phyloP scores from a whole-genome alignment of 495 filamentous ascomycete genomes.

The Cercophora scortea region DNA sequence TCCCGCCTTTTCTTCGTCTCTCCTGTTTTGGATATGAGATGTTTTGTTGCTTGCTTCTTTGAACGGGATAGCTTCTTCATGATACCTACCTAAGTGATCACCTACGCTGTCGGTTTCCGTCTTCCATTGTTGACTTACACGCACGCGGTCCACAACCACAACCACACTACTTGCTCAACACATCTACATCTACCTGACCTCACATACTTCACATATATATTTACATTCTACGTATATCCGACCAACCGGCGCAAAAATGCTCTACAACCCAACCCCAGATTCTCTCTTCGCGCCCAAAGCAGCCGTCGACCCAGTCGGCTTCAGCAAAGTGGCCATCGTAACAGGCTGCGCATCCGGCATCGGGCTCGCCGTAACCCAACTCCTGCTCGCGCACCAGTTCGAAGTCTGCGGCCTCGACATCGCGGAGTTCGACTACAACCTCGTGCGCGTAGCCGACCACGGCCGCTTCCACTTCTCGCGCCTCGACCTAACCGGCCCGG shows the following conservation, averaged over 20 bases:
- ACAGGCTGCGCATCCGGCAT: conserved; percentile 37
- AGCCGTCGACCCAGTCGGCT: conserved; percentile 19
- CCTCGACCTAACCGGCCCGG: conserved; percentile 18
- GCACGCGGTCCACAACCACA: no score
- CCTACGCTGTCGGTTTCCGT: no score
- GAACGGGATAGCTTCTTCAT: no score
- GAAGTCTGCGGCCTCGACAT: conserved; percentile 33
- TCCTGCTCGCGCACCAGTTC: conserved; percentile 30
- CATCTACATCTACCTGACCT: no score
- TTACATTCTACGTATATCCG: no score
- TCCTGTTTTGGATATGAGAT: no score
- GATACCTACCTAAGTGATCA: no score
- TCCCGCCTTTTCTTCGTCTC: no score
- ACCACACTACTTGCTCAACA: no score
- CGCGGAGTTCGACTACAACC: conserved; percentile 18
- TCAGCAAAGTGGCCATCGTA: conserved; percentile 27
- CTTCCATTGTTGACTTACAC: no score
- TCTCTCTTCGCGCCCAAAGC: conserved; percentile 9
- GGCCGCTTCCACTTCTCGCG: conserved; percentile 27
- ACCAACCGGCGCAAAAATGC: conserved; percentile 5
- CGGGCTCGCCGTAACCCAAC: conserved; percentile 29
- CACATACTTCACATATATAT: no score
- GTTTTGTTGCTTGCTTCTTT: no score
- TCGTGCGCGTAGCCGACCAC: conserved; percentile 18
- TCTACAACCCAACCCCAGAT: conserved; percentile 19